Evolutionary conservation across 2,329 filamentous ascomycete genomes (phyloP), one percentile per base, ranked within the genome.

Genomic region (Pseudogymnoascus sp.): DNA sequence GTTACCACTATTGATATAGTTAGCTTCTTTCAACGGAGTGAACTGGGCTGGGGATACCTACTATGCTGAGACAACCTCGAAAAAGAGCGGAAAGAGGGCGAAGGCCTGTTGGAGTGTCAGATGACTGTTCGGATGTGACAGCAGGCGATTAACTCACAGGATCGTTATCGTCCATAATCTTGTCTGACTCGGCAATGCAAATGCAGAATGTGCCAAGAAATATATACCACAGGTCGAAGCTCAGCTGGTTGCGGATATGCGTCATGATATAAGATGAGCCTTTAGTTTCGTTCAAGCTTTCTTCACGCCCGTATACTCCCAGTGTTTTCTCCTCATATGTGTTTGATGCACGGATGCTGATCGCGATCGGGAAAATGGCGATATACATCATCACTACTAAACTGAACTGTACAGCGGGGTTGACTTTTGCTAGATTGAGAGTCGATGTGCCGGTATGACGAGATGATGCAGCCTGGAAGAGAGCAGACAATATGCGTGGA

Each of bases 371-470:
- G 67, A 96, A 95, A 62, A 96, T 89, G 61, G 92, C 96, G 63
- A 97, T 96, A 73, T 97, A 97, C 94, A 97, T 97, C 92, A 97
- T 97, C 73, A 97, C 86, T 73, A 97, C 77, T 75, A 96, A 96
- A 21, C 91, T 90, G 12, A 95, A 90, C 68, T 96, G 92, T 60
- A 96, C 90, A 3, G 88, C 94, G 0, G 94, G 92, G 65, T 97
- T 92, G 1, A 99, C 77, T 0, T 81, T 75, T 1, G 88, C 77
- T 35, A 97, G 75, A 70, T 87, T 90, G 67, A 97, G 82, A 26
- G 88, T 88, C 1, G 88, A 80, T 68, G 96, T 96, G 0, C 94
- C 92, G 3, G 94, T 92, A 0, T 92, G 97, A 70, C 94, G 80
- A 1, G 92, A 96, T 3, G 90, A 86, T 0, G 87, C 85, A 1